phyloP scores from a whole-genome alignment of 1,284 basidiomycete species.

The Ustilago esculenta region DNA sequence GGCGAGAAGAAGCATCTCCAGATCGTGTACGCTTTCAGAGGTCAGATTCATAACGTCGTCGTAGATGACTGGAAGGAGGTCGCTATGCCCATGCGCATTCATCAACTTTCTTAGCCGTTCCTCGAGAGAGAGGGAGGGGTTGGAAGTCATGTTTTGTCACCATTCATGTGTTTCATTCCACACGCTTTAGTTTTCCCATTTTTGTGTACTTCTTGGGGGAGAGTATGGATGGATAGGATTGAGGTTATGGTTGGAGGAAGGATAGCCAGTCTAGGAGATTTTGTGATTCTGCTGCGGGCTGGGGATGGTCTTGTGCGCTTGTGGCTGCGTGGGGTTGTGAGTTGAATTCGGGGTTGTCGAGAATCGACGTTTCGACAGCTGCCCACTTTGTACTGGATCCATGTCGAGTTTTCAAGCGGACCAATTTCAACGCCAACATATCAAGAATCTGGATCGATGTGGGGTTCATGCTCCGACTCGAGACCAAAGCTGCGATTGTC shows the following conservation, averaged over 20 bases:
- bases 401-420: constrained; percentile 6
- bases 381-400: constrained; percentile 11
- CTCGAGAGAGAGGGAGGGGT: too few relatives aligned
- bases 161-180: too few relatives aligned
- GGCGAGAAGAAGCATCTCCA: constrained; percentile 75
- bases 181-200: too few relatives aligned
- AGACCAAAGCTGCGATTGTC: too few relatives aligned
- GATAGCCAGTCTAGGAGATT: neutral
- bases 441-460: constrained; percentile 13
- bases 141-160: too few relatives aligned
- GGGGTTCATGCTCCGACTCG: too few relatives aligned
- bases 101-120: constrained; percentile 16
- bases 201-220: too few relatives aligned
- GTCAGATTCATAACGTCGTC: constrained; percentile 77
- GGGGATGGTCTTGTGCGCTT: too few relatives aligned
- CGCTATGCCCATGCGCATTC: constrained; percentile 75
- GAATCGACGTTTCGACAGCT: neutral
- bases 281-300: too few relatives aligned
- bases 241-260: neutral
- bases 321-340: too few relatives aligned
- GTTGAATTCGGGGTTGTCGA: constrained; percentile 5
- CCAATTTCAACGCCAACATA: constrained; percentile 11
- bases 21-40: constrained; percentile 80
- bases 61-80: constrained; percentile 77
- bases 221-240: too few relatives aligned